Evolutionary conservation across 2,329 filamentous ascomycete genomes (phyloP), one percentile per base, ranked within the genome.

Genomic region (Cryoendolithus antarcticus): DNA sequence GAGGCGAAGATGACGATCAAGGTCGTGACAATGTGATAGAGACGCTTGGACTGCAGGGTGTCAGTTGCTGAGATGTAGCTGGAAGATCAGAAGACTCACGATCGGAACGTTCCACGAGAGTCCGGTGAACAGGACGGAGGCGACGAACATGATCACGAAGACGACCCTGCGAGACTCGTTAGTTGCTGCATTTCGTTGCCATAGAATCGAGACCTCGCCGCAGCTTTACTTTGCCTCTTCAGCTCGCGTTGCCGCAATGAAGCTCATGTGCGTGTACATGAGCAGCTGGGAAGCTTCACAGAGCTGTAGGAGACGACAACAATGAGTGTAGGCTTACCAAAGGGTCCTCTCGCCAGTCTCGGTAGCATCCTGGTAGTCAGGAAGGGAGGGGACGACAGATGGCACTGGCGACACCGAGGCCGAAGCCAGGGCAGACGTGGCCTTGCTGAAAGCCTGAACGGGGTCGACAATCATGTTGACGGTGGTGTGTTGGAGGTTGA

Each of bases 21-120:
- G 29, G 83, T 78, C 12, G 81, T 83, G 39, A 88, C 59, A 58
- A 83, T 71, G 61, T 91, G 83, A 66, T 85, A 86, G 44, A 89
- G 63, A 44, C 85, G 82, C 66, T 82, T 83, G 67, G 75, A 68
- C 80, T 84, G 51, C 4, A 37, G 15, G 37, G 32, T 39, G 51
- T 49, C 37, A 52, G 44, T 37, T 38, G 44, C 24, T 39, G 35
- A 19, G 30, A 39, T 29, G 32, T 41, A 37, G n/a, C 10, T 10
- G 9, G 11, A n/a, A 34, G 28, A 19, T 19, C 21, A 28, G 44
- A 19, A 19, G 15, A 64, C 74, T 62, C 67, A 82, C 78, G 37
- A 82, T 72, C 47, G 81, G 77, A 34, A 82, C 72, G 56, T 75
- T 76, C 68, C 76, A 83, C 24, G 80, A 74, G 55, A 88, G 64